Conservation (phyloP, 108 stramenopile genomes). For the Conticribra weissflogii region DNA sequence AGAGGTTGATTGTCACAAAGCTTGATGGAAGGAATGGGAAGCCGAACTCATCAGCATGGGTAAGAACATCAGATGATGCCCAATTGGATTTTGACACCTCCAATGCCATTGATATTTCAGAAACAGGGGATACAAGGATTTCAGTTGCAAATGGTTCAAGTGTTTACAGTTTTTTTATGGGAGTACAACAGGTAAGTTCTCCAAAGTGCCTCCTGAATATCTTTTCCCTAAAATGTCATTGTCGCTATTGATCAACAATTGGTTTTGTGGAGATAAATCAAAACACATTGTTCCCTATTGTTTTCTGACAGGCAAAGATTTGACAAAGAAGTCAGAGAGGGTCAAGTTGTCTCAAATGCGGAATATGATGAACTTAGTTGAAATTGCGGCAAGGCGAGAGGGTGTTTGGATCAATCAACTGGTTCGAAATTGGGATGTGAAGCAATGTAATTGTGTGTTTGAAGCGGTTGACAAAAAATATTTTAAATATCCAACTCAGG, state of each 20-base stretch:
- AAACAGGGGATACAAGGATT: too few relatives aligned
- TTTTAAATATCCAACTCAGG: constrained; percentile 1
- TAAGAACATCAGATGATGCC: too few relatives aligned
- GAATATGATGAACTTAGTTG: not conserved
- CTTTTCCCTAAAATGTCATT: constrained; percentile 13
- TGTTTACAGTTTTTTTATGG: constrained; percentile 9
- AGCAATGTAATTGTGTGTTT: not conserved
- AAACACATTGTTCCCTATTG: not conserved
- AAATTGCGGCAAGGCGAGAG: not conserved
- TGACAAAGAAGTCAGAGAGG: not conserved
- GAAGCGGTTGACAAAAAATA: not conserved
- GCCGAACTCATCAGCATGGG: too few relatives aligned
- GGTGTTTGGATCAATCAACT: not conserved
- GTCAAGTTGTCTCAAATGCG: not conserved
- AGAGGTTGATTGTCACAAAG: too few relatives aligned
- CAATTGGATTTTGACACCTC: too few relatives aligned
- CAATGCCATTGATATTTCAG: too few relatives aligned
- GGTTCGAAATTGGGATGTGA: not conserved
- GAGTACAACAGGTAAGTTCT: not conserved
- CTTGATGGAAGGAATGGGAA: too few relatives aligned
- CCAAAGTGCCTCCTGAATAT: constrained; percentile 7
- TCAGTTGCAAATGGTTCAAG: too few relatives aligned
- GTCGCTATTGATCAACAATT: not conserved
- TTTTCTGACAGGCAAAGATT: constrained; percentile 3
- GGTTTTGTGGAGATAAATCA: constrained; percentile 10